phyloP scores from a whole-genome alignment of 2,329 filamentous ascomycete species.

The Neopestalotiopsis sp. region DNA sequence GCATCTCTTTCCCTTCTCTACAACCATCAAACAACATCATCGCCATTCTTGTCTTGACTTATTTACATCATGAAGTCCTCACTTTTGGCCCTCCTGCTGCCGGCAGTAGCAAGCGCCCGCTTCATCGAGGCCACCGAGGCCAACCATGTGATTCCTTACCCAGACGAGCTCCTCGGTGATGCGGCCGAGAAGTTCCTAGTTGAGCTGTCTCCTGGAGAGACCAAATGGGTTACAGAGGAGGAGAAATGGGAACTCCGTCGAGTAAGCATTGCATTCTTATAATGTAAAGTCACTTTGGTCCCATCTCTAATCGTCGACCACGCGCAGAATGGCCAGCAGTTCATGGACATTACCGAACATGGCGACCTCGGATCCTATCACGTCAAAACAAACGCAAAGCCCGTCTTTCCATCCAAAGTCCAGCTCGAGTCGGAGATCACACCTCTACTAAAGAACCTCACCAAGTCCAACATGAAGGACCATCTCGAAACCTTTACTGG shows the following conservation, averaged over 20 bases:
- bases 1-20: not conserved
- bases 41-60: not conserved
- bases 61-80: constrained; percentile 46
- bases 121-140: constrained; percentile 59
- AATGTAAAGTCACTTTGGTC: not conserved
- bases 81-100: constrained; percentile 59
- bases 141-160: constrained; percentile 55
- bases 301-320: not conserved
- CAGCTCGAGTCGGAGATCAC: constrained; percentile 68
- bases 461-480: constrained; percentile 75
- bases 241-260: constrained; percentile 92
- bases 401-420: constrained; percentile 72
- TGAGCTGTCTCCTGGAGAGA: constrained; percentile 83
- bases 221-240: constrained; percentile 87
- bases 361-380: constrained; percentile 62
- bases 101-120: constrained; percentile 56
- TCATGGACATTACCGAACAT: constrained; percentile 92
- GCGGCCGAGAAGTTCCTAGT: constrained; percentile 69
- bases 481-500: constrained; percentile 80
- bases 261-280: constrained; percentile 54
- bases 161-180: constrained; percentile 41
- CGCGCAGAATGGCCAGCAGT: constrained; percentile 77
- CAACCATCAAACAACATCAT: not conserved
- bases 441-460: constrained; percentile 70
- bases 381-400: constrained; percentile 41